A percentile compares a stretch with the other conserved stretches of the same genome.
phyloP scores from a whole-genome alignment of 495 filamentous ascomycete species.

The Penicillium argentinense region DNA sequence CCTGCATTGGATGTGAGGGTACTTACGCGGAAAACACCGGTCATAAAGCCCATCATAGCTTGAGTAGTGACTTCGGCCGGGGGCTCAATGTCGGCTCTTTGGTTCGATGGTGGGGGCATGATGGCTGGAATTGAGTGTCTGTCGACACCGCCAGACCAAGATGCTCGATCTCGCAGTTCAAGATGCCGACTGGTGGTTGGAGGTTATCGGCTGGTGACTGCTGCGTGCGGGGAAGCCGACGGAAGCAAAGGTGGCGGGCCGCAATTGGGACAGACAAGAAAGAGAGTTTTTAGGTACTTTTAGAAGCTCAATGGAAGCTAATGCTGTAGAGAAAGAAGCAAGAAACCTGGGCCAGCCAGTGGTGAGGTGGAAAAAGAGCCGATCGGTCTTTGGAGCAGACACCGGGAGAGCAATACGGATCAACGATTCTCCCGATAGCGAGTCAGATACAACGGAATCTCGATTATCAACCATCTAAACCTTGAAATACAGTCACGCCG shows the following conservation, averaged over 20 bases:
- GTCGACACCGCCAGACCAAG: constrained; percentile 1
- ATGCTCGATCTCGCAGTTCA: background rate
- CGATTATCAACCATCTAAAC: constrained; percentile 15
- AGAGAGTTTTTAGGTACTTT: no score
- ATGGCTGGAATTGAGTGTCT: constrained; percentile 12
- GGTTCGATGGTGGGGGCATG: constrained; percentile 44
- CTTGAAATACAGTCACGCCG: no score
- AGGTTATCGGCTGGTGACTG: constrained; percentile 3
- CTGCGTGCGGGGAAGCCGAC: background rate
- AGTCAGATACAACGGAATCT: constrained; percentile 21
- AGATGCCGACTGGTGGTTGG: no score
- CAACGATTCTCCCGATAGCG: constrained; percentile 28
- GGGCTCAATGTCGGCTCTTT: constrained; percentile 39
- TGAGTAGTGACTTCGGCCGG: constrained; percentile 42
- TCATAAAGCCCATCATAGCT: constrained; percentile 44
- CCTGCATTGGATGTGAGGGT: background rate
- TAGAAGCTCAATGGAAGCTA: background rate
- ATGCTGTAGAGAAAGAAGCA: background rate
- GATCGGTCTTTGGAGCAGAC: background rate
- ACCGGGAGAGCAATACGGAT: constrained; percentile 17
- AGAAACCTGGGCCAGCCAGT: constrained; percentile 26
- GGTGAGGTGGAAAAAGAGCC: background rate
- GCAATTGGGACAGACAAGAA: background rate
- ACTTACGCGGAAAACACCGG: constrained; percentile 47
- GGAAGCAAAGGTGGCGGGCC: background rate